Base-by-base conservation (phyloP, 805 yeast genomes). In the Metschnikowia matae region DNA sequence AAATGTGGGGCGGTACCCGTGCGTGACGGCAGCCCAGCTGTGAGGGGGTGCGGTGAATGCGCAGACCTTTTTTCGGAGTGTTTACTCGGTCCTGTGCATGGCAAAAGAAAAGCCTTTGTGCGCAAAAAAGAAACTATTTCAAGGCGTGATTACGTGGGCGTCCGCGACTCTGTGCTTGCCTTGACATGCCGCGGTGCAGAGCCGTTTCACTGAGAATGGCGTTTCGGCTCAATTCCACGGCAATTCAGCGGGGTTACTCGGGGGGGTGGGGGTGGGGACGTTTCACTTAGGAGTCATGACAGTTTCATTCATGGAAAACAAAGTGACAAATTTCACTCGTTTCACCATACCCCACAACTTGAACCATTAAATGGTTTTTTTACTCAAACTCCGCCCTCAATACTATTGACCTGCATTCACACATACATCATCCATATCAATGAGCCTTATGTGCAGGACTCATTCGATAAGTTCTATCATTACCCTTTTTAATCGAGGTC, bases 31-130 rank as follows among this genome's bases (percentile, higher is more conserved):
- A 15, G 26, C 15, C 23, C 33, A 26, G n/a, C 36, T 18, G 18
- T 18, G 18, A n/a, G 33, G 31, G 46, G 40, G 33, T 10, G 31
- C 14, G 20, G 32, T 20, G 46, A 34, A 33, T 4, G 33, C 33
- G 23, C 46, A 43, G 39, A 44, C 47, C 47, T 44, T 17, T 34
- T 34, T 35, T 36, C 39, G 47, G 47, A 34, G 34, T 35, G 34
- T 31, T 7, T 34, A 20, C 40, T 20, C 40, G 39, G 21, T 14
- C 46, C 11, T 11, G 32, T 33, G 47, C 40, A 44, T 35, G 20
- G 23, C 40, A 15, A 34, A 23, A 35, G 17, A 34, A 35, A 35
- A 8, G 26, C 6, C 26, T 11, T 10, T 44, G 37, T 15, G 37
- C 35, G 6, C 17, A 7, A 34, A 44, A 34, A 34, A 44, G 47